Evolutionary conservation across 140 eudicot species (phyloP).

Genomic region (Anethum foeniculum): DNA sequence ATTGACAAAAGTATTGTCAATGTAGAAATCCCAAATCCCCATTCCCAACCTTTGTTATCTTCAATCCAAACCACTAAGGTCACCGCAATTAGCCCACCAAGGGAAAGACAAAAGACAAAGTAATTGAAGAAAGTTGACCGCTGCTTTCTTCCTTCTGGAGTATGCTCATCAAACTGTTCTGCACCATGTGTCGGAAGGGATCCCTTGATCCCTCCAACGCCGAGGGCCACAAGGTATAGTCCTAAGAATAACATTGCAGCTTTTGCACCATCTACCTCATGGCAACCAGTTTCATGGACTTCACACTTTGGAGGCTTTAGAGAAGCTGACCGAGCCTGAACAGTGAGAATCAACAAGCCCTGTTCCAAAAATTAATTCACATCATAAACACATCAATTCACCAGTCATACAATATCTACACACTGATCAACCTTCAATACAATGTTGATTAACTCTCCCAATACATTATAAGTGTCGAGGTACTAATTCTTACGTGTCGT

Average conservation of each 20-base stretch:
- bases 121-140: constrained; percentile 84
- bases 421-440: background rate
- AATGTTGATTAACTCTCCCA: background rate
- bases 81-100: constrained; percentile 76
- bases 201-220: constrained; percentile 91
- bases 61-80: constrained; percentile 87
- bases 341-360: constrained; percentile 71
- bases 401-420: background rate
- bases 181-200: constrained; percentile 84
- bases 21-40: constrained; percentile 84
- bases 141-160: constrained; percentile 63
- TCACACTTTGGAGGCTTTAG: constrained; percentile 63
- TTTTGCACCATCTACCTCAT: constrained; percentile 42
- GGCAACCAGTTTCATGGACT: constrained; percentile 28
- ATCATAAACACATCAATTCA: constrained; percentile 4
- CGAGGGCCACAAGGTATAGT: constrained; percentile 71
- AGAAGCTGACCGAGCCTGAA: constrained; percentile 61
- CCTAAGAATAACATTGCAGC: constrained; percentile 68
- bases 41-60: constrained; percentile 95
- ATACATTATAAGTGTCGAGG: background rate
- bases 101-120: constrained; percentile 65
- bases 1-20: constrained; percentile 55
- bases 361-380: constrained; percentile 12
- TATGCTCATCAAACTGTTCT: constrained; percentile 63
- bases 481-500: background rate